Base-by-base conservation (phyloP, 768 basidiomycete genomes). In the Leccinum variicolor region DNA sequence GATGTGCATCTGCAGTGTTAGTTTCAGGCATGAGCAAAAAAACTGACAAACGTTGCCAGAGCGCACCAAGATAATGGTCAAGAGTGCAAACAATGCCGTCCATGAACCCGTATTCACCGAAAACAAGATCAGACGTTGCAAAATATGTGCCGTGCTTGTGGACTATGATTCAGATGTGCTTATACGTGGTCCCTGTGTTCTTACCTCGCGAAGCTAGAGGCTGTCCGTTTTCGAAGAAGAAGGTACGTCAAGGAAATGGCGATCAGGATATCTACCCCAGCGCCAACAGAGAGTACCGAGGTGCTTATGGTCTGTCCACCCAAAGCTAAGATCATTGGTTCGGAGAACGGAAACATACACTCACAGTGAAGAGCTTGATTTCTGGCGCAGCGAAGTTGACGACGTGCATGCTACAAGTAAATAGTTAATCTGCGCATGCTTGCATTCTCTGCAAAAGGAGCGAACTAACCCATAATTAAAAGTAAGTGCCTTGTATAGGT, bases 81-180 rank as follows among this genome's bases (percentile, higher is more conserved):
- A 76, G 69, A 84, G 82, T 10, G 77, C 72, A 4, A 66, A 70
- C 0, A 79, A 78, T 56, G 85, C 83, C 11, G 82, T 75, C 14
- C 79, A 80, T 17, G 84, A 75, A 1, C 81, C 75, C 0, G 49
- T 57, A 2, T 64, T 64, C 15, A 67, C 45, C 0, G 57, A 49
- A 14, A 66, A 64, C 6, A 64, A 26, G 3, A 29, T 39, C 3
- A 67, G 48, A 25, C 55, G 55, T 31, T 57, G 57, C 13, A 66
- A 34, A 17, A 52, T 25, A 45, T 52, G 33, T 6, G 25, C 19
- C 4, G 55, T 64, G 2, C 65, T 66, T 54, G 31, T 9, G 8
- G 1, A 15, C 10, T 21, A 31, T 29, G 8, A 25, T 21, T 62
- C 46, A 56, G 23, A 17, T 34, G 7, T 3, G 14, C n/a, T 47